Evolutionary conservation across 108 stramenopile genomes (phyloP).

Genomic region (Chaetoceros muelleri): DNA sequence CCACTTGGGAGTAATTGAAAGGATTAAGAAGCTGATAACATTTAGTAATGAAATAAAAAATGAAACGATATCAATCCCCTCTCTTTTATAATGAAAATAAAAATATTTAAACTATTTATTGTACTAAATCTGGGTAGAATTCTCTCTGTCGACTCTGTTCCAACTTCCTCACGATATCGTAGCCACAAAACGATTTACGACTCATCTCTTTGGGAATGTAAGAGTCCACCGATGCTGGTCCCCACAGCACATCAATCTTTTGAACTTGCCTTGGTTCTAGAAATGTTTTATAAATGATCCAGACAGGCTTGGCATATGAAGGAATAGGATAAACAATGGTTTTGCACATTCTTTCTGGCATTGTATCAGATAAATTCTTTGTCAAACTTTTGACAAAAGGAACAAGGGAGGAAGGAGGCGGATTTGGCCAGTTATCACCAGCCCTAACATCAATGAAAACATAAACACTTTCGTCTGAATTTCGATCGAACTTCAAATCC

Average conservation of each 20-base stretch:
- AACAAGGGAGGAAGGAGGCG: conserved; percentile 30
- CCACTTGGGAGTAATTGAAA: not conserved
- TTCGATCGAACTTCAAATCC: conserved; percentile 35
- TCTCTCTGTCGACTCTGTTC: too few relatives aligned
- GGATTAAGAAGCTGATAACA: not conserved
- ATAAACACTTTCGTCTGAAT: conserved; percentile 30
- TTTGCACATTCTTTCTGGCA: conserved; percentile 56
- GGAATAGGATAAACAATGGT: conserved; percentile 60
- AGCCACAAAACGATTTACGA: too few relatives aligned
- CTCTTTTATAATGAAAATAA: not conserved
- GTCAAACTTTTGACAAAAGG: conserved; percentile 42
- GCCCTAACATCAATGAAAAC: conserved; percentile 59
- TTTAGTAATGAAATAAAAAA: not conserved
- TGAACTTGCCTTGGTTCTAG: not conserved
- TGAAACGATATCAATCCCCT: too few relatives aligned
- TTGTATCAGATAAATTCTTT: conserved; percentile 33
- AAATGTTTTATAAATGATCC: conserved; percentile 6
- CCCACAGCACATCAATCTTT: not conserved
- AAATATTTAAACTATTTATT: not conserved
- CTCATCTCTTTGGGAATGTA: not conserved
- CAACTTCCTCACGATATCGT: too few relatives aligned
- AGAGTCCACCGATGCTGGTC: not conserved
- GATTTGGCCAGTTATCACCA: conserved; percentile 68
- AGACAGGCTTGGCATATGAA: conserved; percentile 17
- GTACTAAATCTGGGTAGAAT: too few relatives aligned